Evolutionary conservation across 2,329 filamentous ascomycete genomes (phyloP).

Genomic region (Paradendryphiella salina): DNA sequence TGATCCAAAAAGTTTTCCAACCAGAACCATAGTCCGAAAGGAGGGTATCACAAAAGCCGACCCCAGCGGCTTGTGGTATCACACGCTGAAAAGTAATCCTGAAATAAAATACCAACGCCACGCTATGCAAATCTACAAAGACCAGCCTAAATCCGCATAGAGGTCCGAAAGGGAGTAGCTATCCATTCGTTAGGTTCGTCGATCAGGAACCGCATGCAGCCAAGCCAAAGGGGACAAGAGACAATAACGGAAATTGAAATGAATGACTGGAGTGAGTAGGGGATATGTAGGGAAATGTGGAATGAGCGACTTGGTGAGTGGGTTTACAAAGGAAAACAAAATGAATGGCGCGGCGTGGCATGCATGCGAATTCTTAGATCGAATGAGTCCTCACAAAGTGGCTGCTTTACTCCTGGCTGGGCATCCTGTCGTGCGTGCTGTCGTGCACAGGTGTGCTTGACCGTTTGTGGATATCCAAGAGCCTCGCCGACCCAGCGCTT

Average conservation of each 20-base stretch:
- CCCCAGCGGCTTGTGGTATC: slow-evolving; percentile 30
- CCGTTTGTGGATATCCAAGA: slow-evolving; percentile 64
- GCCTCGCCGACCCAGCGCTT: slow-evolving; percentile 75
- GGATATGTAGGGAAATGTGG: slow-evolving; percentile 35
- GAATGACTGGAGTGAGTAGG: slow-evolving; percentile 19
- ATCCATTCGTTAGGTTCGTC: slow-evolving; percentile 1
- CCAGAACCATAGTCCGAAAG: slow-evolving; percentile 14
- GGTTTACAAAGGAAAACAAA: slow-evolving; percentile 43
- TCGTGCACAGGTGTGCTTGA: slow-evolving; percentile 37
- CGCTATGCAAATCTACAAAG: slow-evolving; percentile 25
- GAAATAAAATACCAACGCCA: slow-evolving; percentile 31
- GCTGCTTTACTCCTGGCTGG: slow-evolving; percentile 28
- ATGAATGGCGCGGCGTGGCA: slow-evolving; percentile 43
- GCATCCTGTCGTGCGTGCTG: slow-evolving; percentile 30
- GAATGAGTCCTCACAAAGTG: slow-evolving; percentile 20
- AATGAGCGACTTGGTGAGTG: slow-evolving; percentile 32
- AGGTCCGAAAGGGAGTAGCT: neutral
- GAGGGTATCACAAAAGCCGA: slow-evolving; percentile 26
- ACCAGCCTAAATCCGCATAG: slow-evolving; percentile 5
- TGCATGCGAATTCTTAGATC: slow-evolving; percentile 26
- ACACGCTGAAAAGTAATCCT: slow-evolving; percentile 23
- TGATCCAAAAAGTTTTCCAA: slow-evolving; percentile 3
- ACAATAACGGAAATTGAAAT: slow-evolving; percentile 12
- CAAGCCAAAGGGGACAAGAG: slow-evolving; percentile 23
- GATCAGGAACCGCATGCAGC: slow-evolving; percentile 23